Evolutionary conservation across 129 eudicot species (phyloP), one percentile per base, ranked within the genome.

Genomic region (sunflower (Helianthus annuus)): DNA sequence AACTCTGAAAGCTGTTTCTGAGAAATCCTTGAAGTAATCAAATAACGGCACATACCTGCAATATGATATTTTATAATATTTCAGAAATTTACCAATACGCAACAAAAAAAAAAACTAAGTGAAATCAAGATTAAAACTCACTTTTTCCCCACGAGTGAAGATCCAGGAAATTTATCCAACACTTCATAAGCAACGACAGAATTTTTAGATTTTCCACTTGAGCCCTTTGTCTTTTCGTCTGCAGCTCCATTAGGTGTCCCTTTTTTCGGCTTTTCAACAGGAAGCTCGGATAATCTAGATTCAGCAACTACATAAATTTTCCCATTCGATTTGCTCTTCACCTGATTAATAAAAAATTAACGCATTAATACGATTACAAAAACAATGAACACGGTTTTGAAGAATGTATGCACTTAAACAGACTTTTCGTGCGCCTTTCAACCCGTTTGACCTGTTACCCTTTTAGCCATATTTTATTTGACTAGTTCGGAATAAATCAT

Each of bases 141-240:
- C 97, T 83, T 91, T 48, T 79, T 82, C 27, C 97, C 97, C 49
- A 91, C 96, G 38, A 91, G 87, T 45, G 96, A 83, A 52, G 81
- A 76, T 67, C 97, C 97, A 29, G 76, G 61, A 58, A 79, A 78
- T 71, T 88, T 85, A 14, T 88, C 90, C 80, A 91, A 34, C 10
- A 82, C 64, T 27, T 84, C 95, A 71, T 88, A 91, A 12, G 87
- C 76, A 32, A 70, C 88, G 11, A 48, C 69, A 11, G 69, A 14
- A 48, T 17, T 66, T 77, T 88, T 85, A 10, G 75, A 62, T 72
- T 87, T 85, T 48, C 77, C 77, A 32, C 68, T 57, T 39, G 48
- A 10, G 13, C 83, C 85, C 67, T 80, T 69, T 32, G 85, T 42
- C 60, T 24, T 71, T 39, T 73, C 82, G 58, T 45, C 63, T 44